Evolutionary conservation across 1,139 yeast species (phyloP), one percentile per base, ranked within the genome.

Genomic region (Lodderomyces margitis): DNA sequence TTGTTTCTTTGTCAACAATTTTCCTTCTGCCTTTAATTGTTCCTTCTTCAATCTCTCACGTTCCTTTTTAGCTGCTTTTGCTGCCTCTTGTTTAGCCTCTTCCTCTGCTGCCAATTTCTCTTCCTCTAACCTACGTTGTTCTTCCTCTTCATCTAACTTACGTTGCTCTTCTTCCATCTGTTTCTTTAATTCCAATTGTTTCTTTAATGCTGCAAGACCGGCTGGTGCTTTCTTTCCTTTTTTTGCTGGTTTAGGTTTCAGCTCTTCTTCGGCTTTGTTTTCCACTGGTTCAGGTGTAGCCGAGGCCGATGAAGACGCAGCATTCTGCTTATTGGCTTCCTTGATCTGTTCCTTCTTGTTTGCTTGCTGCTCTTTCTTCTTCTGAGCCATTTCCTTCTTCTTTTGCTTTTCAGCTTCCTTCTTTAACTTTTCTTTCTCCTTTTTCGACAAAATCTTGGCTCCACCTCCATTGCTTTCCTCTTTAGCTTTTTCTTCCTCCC

Each of bases 391-490:
- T 54, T 88, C 96, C 70, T 88, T 89, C 85, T 92, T 92, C 66
- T 82, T 79, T 56, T 85, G 88, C 75, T 92, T 94, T 65, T 92
- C 98, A 51, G 87, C 87, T 69, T 92, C 99, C 67, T 92, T 94
- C 85, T 91, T 92, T 63, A 92, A 95, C 66, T 81, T 86, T 68
- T 92, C 99, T 75, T 92, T 94, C 62, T 92, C 98, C 70, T 94
- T 94, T 76, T 92, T 94, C 46, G 95, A 81, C 66, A 92, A 87
- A 56, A 91, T 70, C 51, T 81, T 78, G 38, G 94, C 87, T 33
- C 80, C 89, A 39, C 74, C 77, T 14, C 34, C 38, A 20, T 36
- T 37, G 25, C 36, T 15, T 61, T 69, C 53, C 46, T 62, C 49
- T 58, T 64, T 73, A 64, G 57, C 56, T 64, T 73, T 73, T 50